Conservation (phyloP, 2,329 filamentous ascomycete genomes). For the Ceratocystis albifundus region DNA sequence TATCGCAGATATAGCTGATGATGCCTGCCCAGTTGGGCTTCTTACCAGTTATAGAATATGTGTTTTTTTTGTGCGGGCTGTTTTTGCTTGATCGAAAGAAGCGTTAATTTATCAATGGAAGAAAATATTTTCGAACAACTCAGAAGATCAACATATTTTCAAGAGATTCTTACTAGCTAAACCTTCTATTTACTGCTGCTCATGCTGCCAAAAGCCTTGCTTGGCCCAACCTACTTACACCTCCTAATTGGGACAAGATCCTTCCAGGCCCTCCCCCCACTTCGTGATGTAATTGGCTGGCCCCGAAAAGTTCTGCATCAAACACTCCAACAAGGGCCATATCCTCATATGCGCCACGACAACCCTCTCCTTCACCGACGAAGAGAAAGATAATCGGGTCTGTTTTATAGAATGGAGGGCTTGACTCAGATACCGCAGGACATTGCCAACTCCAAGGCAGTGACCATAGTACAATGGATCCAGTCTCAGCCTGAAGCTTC, state of each 20-base stretch:
- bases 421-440: constrained; percentile 15
- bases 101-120: neutral
- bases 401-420: constrained; percentile 18
- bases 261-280: constrained; percentile 19
- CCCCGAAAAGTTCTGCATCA: constrained; percentile 21
- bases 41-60: too few species aligned
- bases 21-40: neutral
- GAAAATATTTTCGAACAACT: neutral
- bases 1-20: neutral
- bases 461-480: constrained; percentile 24
- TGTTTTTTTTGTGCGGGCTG: neutral
- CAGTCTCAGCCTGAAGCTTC: constrained; percentile 21
- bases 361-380: neutral
- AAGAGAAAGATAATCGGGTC: neutral
- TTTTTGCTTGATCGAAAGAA: neutral
- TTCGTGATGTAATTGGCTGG: constrained; percentile 22
- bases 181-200: neutral
- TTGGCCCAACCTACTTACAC: constrained; percentile 15
- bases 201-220: neutral
- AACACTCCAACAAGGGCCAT: neutral
- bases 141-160: neutral
- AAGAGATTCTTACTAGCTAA: neutral
- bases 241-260: constrained; percentile 18
- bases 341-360: neutral
- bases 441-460: constrained; percentile 19